Percentiles rank a stretch among this genome's conserved stretches.
Conservation (phyloP, 2,329 filamentous ascomycete species). For the Talaromyces verruculosus region DNA sequence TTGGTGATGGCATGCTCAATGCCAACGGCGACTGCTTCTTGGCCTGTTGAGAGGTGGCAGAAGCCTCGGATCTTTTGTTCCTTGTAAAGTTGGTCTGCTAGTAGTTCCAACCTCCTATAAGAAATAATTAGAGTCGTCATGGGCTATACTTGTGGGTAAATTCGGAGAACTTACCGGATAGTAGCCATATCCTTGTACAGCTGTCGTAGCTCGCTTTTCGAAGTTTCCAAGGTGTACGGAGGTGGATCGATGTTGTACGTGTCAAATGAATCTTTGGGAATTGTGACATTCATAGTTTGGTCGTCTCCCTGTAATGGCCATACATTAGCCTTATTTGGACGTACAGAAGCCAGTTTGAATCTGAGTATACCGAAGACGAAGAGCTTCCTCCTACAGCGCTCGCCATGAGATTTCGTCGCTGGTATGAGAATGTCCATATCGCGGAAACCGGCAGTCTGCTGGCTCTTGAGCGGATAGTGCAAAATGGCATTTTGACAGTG, state of each 20-base stretch:
- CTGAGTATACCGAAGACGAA: background rate
- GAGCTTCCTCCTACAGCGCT: background rate
- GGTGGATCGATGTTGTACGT: conserved; percentile 96
- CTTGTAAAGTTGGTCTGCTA: conserved; percentile 94
- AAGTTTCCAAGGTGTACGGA: conserved; percentile 81
- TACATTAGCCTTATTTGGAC: background rate
- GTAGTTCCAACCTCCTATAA: conserved; percentile 94
- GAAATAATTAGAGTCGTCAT: background rate
- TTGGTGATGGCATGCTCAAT: conserved; percentile 90
- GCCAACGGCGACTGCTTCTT: conserved; percentile 90
- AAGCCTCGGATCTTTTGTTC: conserved; percentile 99
- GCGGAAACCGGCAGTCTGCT: background rate
- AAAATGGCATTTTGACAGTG: background rate
- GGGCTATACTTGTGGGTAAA: background rate
- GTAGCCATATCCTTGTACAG: conserved; percentile 97
- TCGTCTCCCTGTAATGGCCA: conserved; percentile 70
- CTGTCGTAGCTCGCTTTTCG: conserved; percentile 91
- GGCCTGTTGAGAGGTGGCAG: conserved; percentile 94
- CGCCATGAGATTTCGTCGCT: conserved; percentile 9
- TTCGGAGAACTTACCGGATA: conserved; percentile 62
- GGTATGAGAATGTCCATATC: background rate
- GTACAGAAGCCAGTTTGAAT: background rate
- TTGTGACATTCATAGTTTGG: conserved; percentile 78
- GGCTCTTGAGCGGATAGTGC: background rate
- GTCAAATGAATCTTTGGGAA: conserved; percentile 96